A percentile compares a stretch with the other conserved stretches of the same genome.
Evolutionary conservation across 257 asterid genomes (phyloP).

Genomic region (Scutellaria baicalensis): DNA sequence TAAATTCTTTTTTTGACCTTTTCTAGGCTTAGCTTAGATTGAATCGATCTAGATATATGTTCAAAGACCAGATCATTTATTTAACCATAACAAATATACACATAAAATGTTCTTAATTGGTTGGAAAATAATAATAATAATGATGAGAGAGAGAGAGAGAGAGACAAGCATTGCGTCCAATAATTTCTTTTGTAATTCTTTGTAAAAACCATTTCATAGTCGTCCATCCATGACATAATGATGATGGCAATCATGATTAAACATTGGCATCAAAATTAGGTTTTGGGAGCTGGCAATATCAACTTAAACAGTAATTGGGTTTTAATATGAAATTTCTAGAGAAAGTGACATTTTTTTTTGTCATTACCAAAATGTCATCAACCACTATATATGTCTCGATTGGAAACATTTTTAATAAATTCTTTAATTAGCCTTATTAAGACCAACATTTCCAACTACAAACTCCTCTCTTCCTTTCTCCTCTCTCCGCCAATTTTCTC

Average conservation of each 20-base stretch:
- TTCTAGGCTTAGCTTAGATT: no score
- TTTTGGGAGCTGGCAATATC: conserved; percentile 36
- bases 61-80: no score
- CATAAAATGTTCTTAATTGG: no score
- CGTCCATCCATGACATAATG: conserved; percentile 26
- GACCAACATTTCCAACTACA: not conserved
- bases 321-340: conserved; percentile 7
- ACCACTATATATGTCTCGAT: conserved; percentile 28
- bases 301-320: conserved; percentile 14
- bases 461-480: not conserved
- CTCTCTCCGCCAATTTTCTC: not conserved
- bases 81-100: no score
- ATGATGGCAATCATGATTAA: conserved; percentile 24
- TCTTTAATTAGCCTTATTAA: not conserved
- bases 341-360: conserved; percentile 29
- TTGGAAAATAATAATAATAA: no score
- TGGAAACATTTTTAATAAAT: conserved; percentile 7
- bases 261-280: conserved; percentile 21
- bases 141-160: no score
- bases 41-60: no score
- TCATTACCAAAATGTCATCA: conserved; percentile 31
- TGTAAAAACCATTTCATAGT: not conserved
- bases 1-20: no score
- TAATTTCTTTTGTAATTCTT: not conserved
- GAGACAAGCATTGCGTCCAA: conserved; percentile 11